Evolutionary conservation across 2,329 filamentous ascomycete species (phyloP).

Genomic region (Fusarium domesticum): DNA sequence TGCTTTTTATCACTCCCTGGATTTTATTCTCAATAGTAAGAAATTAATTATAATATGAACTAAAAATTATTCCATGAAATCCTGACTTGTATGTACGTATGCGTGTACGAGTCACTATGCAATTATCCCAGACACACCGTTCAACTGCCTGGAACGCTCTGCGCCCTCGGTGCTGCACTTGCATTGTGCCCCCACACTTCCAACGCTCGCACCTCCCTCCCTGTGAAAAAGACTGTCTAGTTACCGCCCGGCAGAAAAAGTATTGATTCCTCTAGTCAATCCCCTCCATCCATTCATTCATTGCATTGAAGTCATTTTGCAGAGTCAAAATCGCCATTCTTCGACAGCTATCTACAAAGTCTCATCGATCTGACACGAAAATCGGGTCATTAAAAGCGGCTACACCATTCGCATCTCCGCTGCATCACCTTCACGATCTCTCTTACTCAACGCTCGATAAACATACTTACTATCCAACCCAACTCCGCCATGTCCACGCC

Average conservation of each 20-base stretch:
- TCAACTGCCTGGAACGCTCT: no score
- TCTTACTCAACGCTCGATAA: neutral
- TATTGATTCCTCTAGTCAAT: no score
- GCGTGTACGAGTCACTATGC: no score
- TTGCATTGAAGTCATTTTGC: no score
- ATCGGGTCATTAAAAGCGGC: neutral
- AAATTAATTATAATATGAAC: no score
- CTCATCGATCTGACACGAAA: neutral
- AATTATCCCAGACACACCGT: no score
- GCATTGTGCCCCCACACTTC: neutral
- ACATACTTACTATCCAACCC: neutral
- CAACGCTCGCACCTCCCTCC: no score
- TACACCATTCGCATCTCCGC: neutral
- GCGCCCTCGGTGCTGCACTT: no score
- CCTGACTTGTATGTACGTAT: no score
- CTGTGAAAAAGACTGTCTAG: no score
- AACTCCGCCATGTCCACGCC: slow-evolving; percentile 15
- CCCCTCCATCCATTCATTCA: neutral
- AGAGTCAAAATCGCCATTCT: no score
- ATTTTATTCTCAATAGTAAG: neutral
- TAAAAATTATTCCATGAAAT: no score
- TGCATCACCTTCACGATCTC: neutral
- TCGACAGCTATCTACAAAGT: neutral
- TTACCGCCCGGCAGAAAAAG: neutral
- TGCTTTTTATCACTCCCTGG: neutral